Evolutionary conservation across 345 rosid genomes (phyloP), one percentile per base, ranked within the genome.

Genomic region (Eucalyptus grandis): DNA sequence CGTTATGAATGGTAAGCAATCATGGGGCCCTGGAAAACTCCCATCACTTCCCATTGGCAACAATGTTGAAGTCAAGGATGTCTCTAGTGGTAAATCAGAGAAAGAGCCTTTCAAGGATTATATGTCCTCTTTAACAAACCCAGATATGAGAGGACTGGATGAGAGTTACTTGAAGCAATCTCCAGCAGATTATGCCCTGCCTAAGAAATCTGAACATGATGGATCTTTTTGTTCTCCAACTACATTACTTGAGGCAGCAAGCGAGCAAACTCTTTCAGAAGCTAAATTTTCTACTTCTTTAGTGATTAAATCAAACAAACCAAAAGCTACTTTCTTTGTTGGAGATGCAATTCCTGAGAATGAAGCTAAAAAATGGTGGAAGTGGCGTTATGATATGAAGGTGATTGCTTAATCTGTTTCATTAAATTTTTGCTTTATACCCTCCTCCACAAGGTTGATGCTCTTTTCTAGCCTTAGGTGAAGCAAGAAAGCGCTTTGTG

Each of bases 351-450:
- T 97, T 89, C 92, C 95, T 43, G 88, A 89, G 53, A 96, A 94
- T 86, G 97, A 95, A 90, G 99, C 99, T 86, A 94, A 91, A 90
- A 94, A 93, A 91, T 95, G 93, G 90, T 97, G 99, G 98, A 90
- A 89, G 53, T 97, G 99, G 99, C 97, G 99, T 49, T 97, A 97
- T 89, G 96, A 96, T 77, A 90, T 95, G 91, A 96, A 96, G 99
- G 99, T 97, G 90, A 88, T 87, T 82, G 82, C 77, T 65, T 86
- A 80, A 87, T 56, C 60, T 19, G 50, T 91, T 60, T 89, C 53
- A 89, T 82, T 56, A 62, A 43, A 89, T 40, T 88, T 86, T 88
- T 65, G 50, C 87, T 86, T 86, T 54, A 88, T 86, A 27, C 44
- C 83, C 56, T 86, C 40, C 31, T 46, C 16, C 86, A 86, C 17